Evolutionary conservation across 352 stramenopile species (phyloP).

Genomic region (Phytophthora sansomeana): DNA sequence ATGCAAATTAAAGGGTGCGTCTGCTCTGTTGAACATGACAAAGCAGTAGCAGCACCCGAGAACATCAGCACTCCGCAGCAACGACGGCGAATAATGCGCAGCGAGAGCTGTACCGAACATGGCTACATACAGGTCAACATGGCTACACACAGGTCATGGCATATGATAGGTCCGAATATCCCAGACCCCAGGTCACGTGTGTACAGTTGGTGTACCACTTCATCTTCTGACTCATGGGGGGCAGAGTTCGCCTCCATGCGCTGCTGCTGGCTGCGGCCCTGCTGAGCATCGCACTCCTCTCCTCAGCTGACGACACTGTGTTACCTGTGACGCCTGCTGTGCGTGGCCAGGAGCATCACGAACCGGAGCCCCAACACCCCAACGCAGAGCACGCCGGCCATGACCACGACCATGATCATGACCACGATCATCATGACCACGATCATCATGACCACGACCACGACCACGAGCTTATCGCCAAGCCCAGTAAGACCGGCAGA

Average conservation of each 20-base stretch:
- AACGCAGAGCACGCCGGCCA: slow-evolving; percentile 31
- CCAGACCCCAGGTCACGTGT: background rate
- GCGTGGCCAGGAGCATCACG: slow-evolving; percentile 16
- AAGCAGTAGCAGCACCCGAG: too few relatives aligned
- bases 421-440: slow-evolving; percentile 40
- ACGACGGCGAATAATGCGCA: too few relatives aligned
- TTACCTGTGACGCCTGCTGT: slow-evolving; percentile 13
- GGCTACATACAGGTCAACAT: too few relatives aligned
- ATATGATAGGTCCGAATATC: background rate
- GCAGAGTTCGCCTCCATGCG: slow-evolving; percentile 13
- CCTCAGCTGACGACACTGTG: slow-evolving; percentile 15
- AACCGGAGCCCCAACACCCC: background rate
- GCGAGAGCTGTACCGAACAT: too few relatives aligned
- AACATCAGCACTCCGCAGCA: too few relatives aligned
- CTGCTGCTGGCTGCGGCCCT: slow-evolving; percentile 30
- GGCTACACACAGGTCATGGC: background rate
- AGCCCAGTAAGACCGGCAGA: slow-evolving; percentile 20
- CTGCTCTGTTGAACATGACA: too few relatives aligned
- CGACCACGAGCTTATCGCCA: slow-evolving; percentile 17
- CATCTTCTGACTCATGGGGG: slow-evolving; percentile 27
- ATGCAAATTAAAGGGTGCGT: too few relatives aligned
- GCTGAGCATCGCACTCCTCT: slow-evolving; percentile 26
- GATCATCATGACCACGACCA: slow-evolving; percentile 37
- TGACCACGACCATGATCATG: slow-evolving; percentile 31
- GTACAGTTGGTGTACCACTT: background rate